Percentiles rank a stretch among this genome's conserved stretches.
Conservation (phyloP, 2,329 filamentous ascomycete species). For the Dactylella cylindrospora region DNA sequence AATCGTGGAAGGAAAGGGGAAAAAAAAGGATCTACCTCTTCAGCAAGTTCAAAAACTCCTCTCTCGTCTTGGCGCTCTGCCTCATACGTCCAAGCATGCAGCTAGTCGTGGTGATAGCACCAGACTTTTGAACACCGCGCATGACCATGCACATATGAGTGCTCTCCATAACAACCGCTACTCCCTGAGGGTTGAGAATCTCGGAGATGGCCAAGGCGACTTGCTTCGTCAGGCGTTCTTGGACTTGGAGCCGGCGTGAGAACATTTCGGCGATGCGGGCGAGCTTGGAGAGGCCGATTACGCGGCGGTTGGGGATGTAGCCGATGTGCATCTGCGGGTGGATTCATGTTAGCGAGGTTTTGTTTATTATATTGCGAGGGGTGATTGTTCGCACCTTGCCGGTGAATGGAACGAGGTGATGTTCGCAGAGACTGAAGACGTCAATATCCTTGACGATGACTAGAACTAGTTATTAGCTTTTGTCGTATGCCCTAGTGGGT, state of each 20-base stretch:
- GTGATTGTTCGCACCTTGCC: conserved; percentile 68
- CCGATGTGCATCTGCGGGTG: conserved; percentile 86
- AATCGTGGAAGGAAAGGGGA: not conserved
- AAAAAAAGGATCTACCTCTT: conserved; percentile 23
- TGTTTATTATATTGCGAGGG: not conserved
- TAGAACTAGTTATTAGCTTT: conserved; percentile 41
- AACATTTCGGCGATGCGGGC: conserved; percentile 98
- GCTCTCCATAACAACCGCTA: conserved; percentile 96
- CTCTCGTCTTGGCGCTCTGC: conserved; percentile 85
- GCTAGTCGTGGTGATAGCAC: conserved; percentile 84
- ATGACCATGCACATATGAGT: conserved; percentile 98
- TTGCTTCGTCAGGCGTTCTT: conserved; percentile 94
- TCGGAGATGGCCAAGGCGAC: conserved; percentile 92
- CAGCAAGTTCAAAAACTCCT: conserved; percentile 86
- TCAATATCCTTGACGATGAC: conserved; percentile 98
- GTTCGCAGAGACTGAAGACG: conserved; percentile 90
- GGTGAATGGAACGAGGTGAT: conserved; percentile 93
- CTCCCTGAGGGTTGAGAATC: conserved; percentile 87
- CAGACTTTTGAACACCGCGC: conserved; percentile 94
- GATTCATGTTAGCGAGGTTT: conserved; percentile 38
- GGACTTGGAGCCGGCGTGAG: conserved; percentile 85
- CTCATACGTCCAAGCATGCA: conserved; percentile 98
- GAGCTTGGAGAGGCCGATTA: conserved; percentile 93
- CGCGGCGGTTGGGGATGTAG: conserved; percentile 87
- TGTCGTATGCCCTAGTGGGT: not conserved